Conservation (phyloP, 345 rosid genomes). For the Excoecaria agallocha region DNA sequence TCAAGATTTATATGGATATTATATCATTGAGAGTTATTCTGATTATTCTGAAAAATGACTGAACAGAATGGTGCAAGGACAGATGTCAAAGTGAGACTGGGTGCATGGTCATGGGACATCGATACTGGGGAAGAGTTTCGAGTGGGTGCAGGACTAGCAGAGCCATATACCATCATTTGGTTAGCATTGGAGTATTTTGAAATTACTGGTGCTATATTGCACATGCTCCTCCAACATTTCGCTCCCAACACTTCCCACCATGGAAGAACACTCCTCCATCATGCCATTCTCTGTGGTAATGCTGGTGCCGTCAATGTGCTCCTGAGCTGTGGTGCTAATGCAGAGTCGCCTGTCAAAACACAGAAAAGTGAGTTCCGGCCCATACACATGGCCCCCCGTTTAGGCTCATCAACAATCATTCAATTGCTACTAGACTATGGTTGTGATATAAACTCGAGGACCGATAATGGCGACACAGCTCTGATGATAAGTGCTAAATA, state of each 20-base stretch:
- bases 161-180: slow-evolving; percentile 83
- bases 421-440: slow-evolving; percentile 58
- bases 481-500: slow-evolving; percentile 62
- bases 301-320: slow-evolving; percentile 68
- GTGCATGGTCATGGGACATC: slow-evolving; percentile 97
- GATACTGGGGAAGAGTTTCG: slow-evolving; percentile 84
- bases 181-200: slow-evolving; percentile 95
- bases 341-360: slow-evolving; percentile 54
- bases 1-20: neutral
- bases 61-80: slow-evolving; percentile 64
- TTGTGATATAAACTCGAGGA: slow-evolving; percentile 69
- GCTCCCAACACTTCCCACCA: slow-evolving; percentile 47
- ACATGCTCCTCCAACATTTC: slow-evolving; percentile 54
- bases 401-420: slow-evolving; percentile 49
- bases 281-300: slow-evolving; percentile 83
- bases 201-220: slow-evolving; percentile 65
- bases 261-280: slow-evolving; percentile 91
- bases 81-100: slow-evolving; percentile 63
- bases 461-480: slow-evolving; percentile 73
- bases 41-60: slow-evolving; percentile 13
- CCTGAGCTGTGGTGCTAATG: slow-evolving; percentile 55
- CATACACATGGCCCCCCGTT: slow-evolving; percentile 77
- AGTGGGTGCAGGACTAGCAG: slow-evolving; percentile 97
- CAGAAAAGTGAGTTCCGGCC: slow-evolving; percentile 57
- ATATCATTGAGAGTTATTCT: neutral